A percentile compares a stretch with the other conserved stretches of the same genome.
These are phyloP conservation scores for Populus simonii DNA, from an alignment of 345 rosid species.

Conservation along the genomic window DNA sequence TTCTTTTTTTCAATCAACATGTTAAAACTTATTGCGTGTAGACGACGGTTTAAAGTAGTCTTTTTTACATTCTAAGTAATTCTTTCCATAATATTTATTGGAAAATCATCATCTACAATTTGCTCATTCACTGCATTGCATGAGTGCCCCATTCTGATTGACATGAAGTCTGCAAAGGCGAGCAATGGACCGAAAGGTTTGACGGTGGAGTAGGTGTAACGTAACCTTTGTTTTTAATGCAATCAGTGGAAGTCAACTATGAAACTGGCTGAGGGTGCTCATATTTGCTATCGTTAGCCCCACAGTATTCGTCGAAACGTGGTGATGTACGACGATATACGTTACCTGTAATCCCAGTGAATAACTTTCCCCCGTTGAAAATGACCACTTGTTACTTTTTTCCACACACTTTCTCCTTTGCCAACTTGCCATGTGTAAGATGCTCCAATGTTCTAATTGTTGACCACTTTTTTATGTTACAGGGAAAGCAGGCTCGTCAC, in stretches of 20 bases:
- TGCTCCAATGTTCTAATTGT: no score
- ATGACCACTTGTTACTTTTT: no score
- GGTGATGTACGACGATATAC: slow-evolving; percentile 5
- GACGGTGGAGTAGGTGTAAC: slow-evolving; percentile 60
- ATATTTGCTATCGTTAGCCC: slow-evolving; percentile 25
- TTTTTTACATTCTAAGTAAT: no score
- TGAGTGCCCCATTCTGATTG: slow-evolving; percentile 21
- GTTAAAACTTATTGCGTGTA: no score
- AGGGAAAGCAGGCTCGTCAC: slow-evolving; percentile 89
- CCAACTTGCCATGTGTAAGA: no score
- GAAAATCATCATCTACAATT: neutral
- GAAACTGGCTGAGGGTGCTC: neutral
- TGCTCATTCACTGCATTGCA: neutral
- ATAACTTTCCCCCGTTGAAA: no score
- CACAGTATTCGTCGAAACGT: slow-evolving; percentile 35
- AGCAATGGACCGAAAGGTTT: slow-evolving; percentile 7
- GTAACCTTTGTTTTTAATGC: slow-evolving; percentile 53
- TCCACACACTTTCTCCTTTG: no score
- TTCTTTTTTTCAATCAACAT: neutral
- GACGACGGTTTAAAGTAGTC: no score
- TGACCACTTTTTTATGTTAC: neutral
- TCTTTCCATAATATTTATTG: neutral
- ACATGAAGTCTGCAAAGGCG: slow-evolving; percentile 16
- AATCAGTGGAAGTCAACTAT: neutral
- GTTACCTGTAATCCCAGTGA: neutral